Evolutionary conservation across 1,139 yeast genomes (phyloP).

Genomic region (Pichia inconspicua): DNA sequence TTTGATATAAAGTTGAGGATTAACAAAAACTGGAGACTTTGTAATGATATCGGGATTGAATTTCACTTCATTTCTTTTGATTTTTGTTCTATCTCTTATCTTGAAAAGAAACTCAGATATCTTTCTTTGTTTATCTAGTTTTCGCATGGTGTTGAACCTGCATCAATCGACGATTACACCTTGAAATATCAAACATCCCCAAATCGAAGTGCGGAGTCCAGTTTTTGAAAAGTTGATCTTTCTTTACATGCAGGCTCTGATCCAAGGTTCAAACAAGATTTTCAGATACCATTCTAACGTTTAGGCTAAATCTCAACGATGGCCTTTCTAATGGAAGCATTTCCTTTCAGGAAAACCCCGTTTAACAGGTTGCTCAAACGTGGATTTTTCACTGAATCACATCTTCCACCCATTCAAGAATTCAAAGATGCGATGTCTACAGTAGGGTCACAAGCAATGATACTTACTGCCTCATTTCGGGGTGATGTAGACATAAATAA

Average conservation of each 20-base stretch:
- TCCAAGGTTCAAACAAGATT: no score
- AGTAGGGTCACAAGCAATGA: conserved; percentile 34
- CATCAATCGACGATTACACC: no score
- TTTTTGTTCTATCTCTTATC: neutral
- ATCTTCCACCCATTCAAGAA: conserved; percentile 19
- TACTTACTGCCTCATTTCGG: conserved; percentile 30
- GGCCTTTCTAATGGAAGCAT: neutral
- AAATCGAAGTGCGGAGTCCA: neutral
- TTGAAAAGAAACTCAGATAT: neutral
- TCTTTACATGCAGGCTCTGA: no score
- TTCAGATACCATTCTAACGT: no score
- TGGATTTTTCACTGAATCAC: conserved; percentile 12
- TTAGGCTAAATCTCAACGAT: neutral
- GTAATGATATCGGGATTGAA: neutral
- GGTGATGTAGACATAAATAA: conserved; percentile 19
- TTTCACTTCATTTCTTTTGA: neutral
- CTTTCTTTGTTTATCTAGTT: neutral
- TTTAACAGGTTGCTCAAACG: neutral
- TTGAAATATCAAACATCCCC: neutral
- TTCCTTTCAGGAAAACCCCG: neutral
- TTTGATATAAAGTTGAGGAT: conserved; percentile 23
- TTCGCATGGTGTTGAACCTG: neutral
- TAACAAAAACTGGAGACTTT: conserved; percentile 16
- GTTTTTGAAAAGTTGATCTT: no score
- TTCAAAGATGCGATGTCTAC: conserved; percentile 28